A percentile compares a stretch with the other conserved stretches of the same genome.
Evolutionary conservation across 2,329 filamentous ascomycete species (phyloP).

Genomic region (Clonostachys rhizophaga): DNA sequence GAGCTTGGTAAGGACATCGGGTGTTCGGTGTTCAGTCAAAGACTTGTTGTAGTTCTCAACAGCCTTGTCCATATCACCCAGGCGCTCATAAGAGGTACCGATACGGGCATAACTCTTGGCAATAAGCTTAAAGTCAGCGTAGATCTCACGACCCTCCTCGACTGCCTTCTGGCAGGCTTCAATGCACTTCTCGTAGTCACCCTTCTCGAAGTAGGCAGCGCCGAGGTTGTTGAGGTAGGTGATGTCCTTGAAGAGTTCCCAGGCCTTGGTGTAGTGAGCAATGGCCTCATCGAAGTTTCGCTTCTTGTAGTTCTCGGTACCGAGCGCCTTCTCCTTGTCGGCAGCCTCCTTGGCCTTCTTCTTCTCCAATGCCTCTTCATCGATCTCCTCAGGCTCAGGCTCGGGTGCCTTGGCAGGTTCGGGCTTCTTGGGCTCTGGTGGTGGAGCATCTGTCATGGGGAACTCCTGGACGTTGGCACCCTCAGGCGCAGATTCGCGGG

Average conservation of each 20-base stretch:
- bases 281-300: slow-evolving; percentile 94
- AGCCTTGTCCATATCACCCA: slow-evolving; percentile 73
- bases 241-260: slow-evolving; percentile 93
- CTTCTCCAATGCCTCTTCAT: slow-evolving; percentile 79
- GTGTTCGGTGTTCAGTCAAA: slow-evolving; percentile 92
- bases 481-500: slow-evolving; percentile 27
- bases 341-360: slow-evolving; percentile 89
- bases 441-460: slow-evolving; percentile 67
- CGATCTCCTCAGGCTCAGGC: slow-evolving; percentile 64
- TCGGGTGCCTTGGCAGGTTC: slow-evolving; percentile 42
- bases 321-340: slow-evolving; percentile 90
- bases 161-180: slow-evolving; percentile 84
- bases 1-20: slow-evolving; percentile 89
- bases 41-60: slow-evolving; percentile 90
- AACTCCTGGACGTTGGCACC: slow-evolving; percentile 47
- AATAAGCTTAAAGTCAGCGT: slow-evolving; percentile 96
- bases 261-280: slow-evolving; percentile 89
- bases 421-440: slow-evolving; percentile 49
- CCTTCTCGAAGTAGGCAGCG: slow-evolving; percentile 93
- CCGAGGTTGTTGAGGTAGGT: slow-evolving; percentile 96
- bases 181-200: slow-evolving; percentile 83
- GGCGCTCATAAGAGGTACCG: slow-evolving; percentile 88
- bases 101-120: slow-evolving; percentile 98
- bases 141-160: slow-evolving; percentile 81
- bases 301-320: slow-evolving; percentile 98